phyloP scores from a whole-genome alignment of 768 basidiomycete species.

The Russula earlei region DNA sequence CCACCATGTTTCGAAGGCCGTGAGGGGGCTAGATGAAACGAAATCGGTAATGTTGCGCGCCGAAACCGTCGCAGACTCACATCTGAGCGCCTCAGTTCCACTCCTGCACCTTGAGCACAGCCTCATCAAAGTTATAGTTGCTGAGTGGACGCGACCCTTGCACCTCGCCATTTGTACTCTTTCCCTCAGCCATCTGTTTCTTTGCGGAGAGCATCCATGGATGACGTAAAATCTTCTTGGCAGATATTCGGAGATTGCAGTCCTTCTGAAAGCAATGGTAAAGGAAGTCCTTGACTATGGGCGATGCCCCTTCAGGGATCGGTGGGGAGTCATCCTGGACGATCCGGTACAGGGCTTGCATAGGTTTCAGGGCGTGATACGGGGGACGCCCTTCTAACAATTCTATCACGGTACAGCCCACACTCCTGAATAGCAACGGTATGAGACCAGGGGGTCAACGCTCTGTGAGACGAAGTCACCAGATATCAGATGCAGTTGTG shows the following conservation, averaged over 20 bases:
- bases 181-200: conserved; percentile 49
- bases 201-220: conserved; percentile 92
- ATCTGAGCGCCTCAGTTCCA: conserved; percentile 98
- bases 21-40: conserved; percentile 46
- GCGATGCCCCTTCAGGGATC: conserved; percentile 90
- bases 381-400: conserved; percentile 87
- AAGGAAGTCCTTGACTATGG: conserved; percentile 92
- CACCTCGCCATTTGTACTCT: conserved; percentile 30
- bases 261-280: conserved; percentile 99
- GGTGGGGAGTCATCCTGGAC: conserved; percentile 97
- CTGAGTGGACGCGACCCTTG: conserved; percentile 40
- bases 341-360: conserved; percentile 97
- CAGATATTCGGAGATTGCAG: conserved; percentile 85
- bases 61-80: conserved; percentile 33
- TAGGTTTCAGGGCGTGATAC: conserved; percentile 91
- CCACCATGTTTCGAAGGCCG: conserved; percentile 53
- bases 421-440: conserved; percentile 41
- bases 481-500: conserved; percentile 94
- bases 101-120: conserved; percentile 90
- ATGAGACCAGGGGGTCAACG: not conserved
- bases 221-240: conserved; percentile 84
- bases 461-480: conserved; percentile 36
- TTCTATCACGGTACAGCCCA: conserved; percentile 97
- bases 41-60: not conserved
- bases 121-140: conserved; percentile 90